A percentile compares a stretch with the other conserved stretches of the same genome.
Evolutionary conservation across 192 early-diverging fungal species (phyloP).

Genomic region (Podila horticola): DNA sequence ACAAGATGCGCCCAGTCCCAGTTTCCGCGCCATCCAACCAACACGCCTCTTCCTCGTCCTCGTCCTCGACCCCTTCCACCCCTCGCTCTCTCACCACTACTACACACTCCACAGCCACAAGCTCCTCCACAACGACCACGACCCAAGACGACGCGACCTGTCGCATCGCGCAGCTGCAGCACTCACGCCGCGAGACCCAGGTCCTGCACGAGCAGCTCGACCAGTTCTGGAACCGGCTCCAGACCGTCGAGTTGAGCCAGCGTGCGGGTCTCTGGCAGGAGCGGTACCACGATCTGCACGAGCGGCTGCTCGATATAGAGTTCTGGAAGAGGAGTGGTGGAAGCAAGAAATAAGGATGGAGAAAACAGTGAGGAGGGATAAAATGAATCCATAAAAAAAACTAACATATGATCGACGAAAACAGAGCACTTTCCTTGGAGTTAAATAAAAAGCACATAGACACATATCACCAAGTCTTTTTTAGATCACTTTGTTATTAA

Average conservation of each 20-base stretch:
- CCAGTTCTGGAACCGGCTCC: background rate
- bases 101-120: background rate
- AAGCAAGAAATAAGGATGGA: background rate
- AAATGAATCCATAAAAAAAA: too few species aligned
- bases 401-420: too few species aligned
- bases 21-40: too few species aligned
- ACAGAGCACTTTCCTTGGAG: too few species aligned
- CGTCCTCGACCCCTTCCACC: too few species aligned
- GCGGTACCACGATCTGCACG: background rate
- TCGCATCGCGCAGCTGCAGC: background rate
- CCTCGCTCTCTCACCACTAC: background rate
- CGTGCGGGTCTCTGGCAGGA: background rate
- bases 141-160: background rate
- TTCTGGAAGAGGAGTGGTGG: background rate
- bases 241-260: background rate
- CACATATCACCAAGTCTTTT: too few species aligned
- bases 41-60: too few species aligned
- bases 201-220: background rate
- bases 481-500: too few species aligned
- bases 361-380: too few species aligned
- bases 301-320: background rate
- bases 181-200: background rate
- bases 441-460: too few species aligned
- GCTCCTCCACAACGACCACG: background rate
- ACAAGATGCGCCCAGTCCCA: too few species aligned